Evolutionary conservation across 805 yeast species (phyloP), one percentile per base, ranked within the genome.

Genomic region (Yarrowia sp.): DNA sequence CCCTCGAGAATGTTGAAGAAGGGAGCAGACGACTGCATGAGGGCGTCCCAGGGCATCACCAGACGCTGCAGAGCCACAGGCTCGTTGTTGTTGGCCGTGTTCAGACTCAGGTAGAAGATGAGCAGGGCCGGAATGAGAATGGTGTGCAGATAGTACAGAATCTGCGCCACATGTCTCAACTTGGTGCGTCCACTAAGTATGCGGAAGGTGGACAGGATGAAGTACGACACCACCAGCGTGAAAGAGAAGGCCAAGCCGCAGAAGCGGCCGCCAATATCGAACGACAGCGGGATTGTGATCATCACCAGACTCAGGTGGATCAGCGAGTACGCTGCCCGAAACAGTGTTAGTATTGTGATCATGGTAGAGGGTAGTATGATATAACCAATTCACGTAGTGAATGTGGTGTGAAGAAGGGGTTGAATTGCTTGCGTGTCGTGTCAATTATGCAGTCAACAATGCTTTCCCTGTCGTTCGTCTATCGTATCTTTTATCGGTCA

Each of bases 1-100:
- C 99, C 99, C 79, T 95, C 99, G 65, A 93, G 79, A 19, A 92
- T 82, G 0, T 97, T 91, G 77, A 95, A 94, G 55, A 91, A 80
- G 1, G 97, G 95, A 0, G 99, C 95, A 6, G 97, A 86, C 75
- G 92, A 90, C 64, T 86, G 82, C 43, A 95, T 80, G 38, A 89
- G 78, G 55, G 83, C 76, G 70, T 86, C 84, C 98, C 98, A 95
- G 13, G 89, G 83, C 68, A 80, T 79, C 50, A 90, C 82, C 9
- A 84, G 71, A 47, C 72, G 72, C 55, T 46, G 66, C 7, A 47
- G 55, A 1, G 36, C 50, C 40, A 42, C 40, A 5, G 64, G 64
- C 17, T 58, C 64, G 15, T 33, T 43, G 36, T 12, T 38, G 34
- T 46, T 46, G 34, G 67, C 53, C 7, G 68, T 42, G 36, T 61